Conservation (phyloP, 495 filamentous ascomycete genomes). For the Melanomma pulvis-pyrius region DNA sequence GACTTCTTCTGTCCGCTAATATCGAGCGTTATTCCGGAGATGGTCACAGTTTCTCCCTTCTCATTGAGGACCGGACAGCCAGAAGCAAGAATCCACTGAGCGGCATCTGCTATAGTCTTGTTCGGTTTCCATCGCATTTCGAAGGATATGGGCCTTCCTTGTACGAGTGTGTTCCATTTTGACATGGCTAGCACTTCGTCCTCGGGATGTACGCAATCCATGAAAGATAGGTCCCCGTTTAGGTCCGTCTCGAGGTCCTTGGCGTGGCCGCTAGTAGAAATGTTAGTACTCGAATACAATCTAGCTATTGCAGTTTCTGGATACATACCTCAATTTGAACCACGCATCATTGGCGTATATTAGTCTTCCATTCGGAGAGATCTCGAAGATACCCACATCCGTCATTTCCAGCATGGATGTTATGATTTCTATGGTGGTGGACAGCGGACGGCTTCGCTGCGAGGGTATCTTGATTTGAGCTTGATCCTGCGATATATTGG, state of each 20-base stretch:
- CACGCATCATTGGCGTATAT: conserved; percentile 11
- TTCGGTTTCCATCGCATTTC: conserved; percentile 18
- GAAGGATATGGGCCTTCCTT: conserved; percentile 11
- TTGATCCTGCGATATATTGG: not conserved
- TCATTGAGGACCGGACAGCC: conserved; percentile 6
- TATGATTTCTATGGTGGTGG: not conserved
- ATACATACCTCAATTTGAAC: conserved; percentile 1
- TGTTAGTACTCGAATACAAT: not conserved
- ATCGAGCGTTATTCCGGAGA: conserved; percentile 14
- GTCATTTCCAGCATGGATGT: conserved; percentile 17
- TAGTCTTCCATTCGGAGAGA: not conserved
- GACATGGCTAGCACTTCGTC: conserved; percentile 10
- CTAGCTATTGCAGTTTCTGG: not conserved
- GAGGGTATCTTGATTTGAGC: no score
- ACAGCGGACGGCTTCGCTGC: not conserved
- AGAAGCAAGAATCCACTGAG: conserved; percentile 4
- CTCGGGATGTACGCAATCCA: conserved; percentile 10
- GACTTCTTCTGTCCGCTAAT: conserved; percentile 14
- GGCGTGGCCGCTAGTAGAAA: not conserved
- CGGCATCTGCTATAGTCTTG: not conserved
- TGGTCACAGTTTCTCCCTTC: not conserved
- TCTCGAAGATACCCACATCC: conserved; percentile 16
- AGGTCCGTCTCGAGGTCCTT: not conserved
- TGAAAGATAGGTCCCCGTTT: conserved; percentile 7
- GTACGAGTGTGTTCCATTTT: conserved; percentile 14